Base-by-base conservation (phyloP, 345 rosid species). In the Syzygium aqueum region DNA sequence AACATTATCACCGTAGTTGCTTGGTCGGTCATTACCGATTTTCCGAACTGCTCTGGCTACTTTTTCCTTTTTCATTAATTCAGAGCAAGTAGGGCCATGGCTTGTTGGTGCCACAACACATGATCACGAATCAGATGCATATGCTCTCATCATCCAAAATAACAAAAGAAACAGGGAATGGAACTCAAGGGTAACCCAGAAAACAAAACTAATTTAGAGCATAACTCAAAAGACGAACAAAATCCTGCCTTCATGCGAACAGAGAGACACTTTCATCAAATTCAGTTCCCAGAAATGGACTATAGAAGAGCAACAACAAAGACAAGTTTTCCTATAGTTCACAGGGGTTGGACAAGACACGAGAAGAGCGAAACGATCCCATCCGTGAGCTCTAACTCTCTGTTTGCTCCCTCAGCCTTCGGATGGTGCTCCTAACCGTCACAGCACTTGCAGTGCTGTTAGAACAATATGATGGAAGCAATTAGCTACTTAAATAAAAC, bases 391-490 rank as follows among this genome's bases (percentile, higher is more conserved):
- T 73, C 82, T 57, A 87, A 82, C 86, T 84, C 84, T 87, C 89
- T 21, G 89, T 87, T 63, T 87, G 89, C 59, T 87, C 89, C 86
- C 89, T 84, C 82, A 87, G 78, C 89, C 89, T 84, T 49, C 89
- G 82, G 80, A 87, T 87, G 14, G 89, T 87, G 86, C 89, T 87
- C 86, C 89, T 52, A 17, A 87, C 89, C 15, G 89, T 87, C 86
- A 87, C 89, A 21, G 89, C 89, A 84, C 89, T 87, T 5, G 89
- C 89, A 8, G 89, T 87, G 89, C 89, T 87, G 54, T 78, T 40
- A 22, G 50, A 8, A 30, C 23, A 73, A 78, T 13, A 80, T 12
- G 21, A 78, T 28, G 85, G 57, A 27, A n/a, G 11, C 37, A 56
- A 78, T 78, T 63, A 78, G 77, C 50, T 12, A 40, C 53, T 84